A percentile compares a stretch with the other conserved stretches of the same genome.
phyloP scores from a whole-genome alignment of 2,329 filamentous ascomycete genomes.

The Scortechinia acanthostroma region DNA sequence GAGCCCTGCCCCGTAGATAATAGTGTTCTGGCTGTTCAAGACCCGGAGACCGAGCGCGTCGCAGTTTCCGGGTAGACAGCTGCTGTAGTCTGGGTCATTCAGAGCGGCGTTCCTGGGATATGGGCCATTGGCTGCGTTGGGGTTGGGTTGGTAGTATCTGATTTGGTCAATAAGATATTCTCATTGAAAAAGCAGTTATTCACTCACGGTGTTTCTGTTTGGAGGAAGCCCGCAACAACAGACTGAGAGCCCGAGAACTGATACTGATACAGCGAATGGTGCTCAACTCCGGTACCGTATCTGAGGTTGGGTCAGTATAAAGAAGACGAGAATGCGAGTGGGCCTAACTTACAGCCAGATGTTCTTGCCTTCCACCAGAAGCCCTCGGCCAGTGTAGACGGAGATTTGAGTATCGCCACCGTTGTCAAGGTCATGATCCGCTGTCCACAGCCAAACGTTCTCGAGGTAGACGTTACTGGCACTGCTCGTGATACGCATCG shows the following conservation, averaged over 20 bases:
- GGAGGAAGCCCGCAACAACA: constrained; percentile 21
- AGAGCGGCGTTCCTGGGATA: constrained; percentile 16
- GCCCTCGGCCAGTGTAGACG: constrained; percentile 41
- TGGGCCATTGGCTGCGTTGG: constrained; percentile 18
- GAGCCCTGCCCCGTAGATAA: not conserved
- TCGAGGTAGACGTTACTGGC: constrained; percentile 31
- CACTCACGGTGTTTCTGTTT: constrained; percentile 27
- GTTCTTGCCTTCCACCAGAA: constrained; percentile 29
- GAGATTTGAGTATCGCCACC: constrained; percentile 36
- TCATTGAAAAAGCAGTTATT: not conserved
- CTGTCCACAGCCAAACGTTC: constrained; percentile 41
- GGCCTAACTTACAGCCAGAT: not conserved
- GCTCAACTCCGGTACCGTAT: not conserved
- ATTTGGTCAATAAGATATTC: constrained; percentile 9
- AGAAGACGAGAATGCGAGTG: not conserved
- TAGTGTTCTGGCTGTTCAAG: not conserved
- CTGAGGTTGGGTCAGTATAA: not conserved
- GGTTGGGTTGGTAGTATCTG: constrained; percentile 24
- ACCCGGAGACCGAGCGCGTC: not conserved
- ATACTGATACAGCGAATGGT: constrained; percentile 5
- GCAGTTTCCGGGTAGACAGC: not conserved
- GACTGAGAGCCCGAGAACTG: constrained; percentile 11
- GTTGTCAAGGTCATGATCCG: constrained; percentile 43
- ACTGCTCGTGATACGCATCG: constrained; percentile 29
- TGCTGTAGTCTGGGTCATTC: constrained; percentile 7